These are phyloP conservation scores for Mallotus japonicus DNA, from an alignment of 441 rosid genomes.

Conservation along the genomic window DNA sequence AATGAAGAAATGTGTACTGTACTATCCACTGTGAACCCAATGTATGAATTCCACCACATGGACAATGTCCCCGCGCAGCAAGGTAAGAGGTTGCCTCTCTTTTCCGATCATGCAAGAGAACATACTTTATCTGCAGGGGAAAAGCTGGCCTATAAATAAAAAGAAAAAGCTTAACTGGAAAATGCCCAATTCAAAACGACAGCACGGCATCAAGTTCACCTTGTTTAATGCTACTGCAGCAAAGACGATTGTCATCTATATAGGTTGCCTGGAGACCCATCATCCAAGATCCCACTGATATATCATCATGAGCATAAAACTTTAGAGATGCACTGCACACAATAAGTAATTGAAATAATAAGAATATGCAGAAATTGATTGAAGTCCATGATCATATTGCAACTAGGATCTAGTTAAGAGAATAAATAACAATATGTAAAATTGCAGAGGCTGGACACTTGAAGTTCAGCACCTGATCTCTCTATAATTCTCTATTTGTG, in stretches of 20 bases:
- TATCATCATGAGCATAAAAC: conserved; percentile 82
- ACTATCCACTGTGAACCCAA: conserved; percentile 3
- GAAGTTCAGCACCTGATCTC: neutral
- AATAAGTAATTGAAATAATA: neutral
- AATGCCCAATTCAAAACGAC: neutral
- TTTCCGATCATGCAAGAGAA: conserved; percentile 55
- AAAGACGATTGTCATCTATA: conserved; percentile 81
- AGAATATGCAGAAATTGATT: conserved; percentile 1
- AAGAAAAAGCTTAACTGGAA: neutral
- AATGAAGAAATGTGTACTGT: neutral
- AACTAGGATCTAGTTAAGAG: neutral
- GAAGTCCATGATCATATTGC: neutral
- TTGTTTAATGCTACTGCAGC: conserved; percentile 87
- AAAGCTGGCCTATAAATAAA: conserved; percentile 2
- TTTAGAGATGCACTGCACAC: conserved; percentile 81
- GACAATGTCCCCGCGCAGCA: neutral
- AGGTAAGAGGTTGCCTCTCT: neutral
- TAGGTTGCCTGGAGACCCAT: conserved; percentile 86
- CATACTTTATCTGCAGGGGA: conserved; percentile 81
- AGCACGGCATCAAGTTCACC: conserved; percentile 41
- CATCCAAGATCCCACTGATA: conserved; percentile 95
- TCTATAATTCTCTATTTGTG: neutral
- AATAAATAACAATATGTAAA: neutral
- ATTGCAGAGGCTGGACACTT: neutral
- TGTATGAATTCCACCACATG: neutral